A percentile compares a stretch with the other conserved stretches of the same genome.
phyloP scores from a whole-genome alignment of 2,329 filamentous ascomycete genomes.

The Aspergillus sp. region DNA sequence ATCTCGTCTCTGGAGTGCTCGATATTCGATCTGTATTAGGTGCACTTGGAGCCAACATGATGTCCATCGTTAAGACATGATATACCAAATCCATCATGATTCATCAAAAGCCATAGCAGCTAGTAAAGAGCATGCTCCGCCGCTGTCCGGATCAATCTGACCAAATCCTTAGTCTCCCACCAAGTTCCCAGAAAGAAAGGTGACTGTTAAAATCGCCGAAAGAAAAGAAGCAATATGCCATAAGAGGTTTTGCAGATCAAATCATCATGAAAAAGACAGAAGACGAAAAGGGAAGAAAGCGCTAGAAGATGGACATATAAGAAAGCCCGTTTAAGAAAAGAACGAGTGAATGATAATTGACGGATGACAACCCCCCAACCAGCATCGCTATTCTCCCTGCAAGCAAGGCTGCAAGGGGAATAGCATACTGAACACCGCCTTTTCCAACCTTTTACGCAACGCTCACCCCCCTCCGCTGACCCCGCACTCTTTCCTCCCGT shows the following conservation, averaged over 20 bases:
- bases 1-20: neutral
- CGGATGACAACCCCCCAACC: too few relatives aligned
- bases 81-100: neutral
- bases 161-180: neutral
- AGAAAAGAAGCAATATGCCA: neutral
- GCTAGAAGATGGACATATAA: neutral
- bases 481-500: slow-evolving; percentile 40
- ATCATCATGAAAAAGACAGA: neutral
- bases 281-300: neutral
- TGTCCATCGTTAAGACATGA: neutral
- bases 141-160: neutral
- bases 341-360: neutral
- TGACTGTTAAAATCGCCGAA: neutral
- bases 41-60: neutral
- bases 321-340: neutral
- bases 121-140: neutral
- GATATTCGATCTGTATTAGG: neutral
- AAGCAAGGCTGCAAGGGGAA: neutral
- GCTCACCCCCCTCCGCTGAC: slow-evolving; percentile 33
- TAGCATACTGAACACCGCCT: neutral
- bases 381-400: neutral
- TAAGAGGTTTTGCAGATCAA: neutral
- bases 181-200: neutral
- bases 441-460: slow-evolving; percentile 23
- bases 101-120: neutral